These are phyloP conservation scores for Saturnispora silvae DNA, from an alignment of 805 yeast genomes.

Conservation along the genomic window DNA sequence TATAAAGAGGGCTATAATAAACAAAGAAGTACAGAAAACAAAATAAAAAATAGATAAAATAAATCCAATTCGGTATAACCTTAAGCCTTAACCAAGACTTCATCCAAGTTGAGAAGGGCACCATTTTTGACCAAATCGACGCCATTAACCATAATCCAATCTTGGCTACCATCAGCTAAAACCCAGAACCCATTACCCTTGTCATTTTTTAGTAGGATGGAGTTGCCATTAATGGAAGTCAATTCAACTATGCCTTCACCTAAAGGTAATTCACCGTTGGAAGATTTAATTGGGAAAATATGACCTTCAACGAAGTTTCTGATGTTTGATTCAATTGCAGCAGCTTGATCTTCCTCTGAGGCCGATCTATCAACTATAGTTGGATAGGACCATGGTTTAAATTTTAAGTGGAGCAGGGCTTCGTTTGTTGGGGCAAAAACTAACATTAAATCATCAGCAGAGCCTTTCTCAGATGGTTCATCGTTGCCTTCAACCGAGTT, in stretches of 20 bases:
- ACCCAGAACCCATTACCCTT: slow-evolving; percentile 6
- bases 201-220: slow-evolving; percentile 26
- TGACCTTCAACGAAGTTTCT: slow-evolving; percentile 54
- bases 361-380: slow-evolving; percentile 28
- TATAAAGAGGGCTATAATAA: background rate
- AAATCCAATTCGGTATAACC: background rate
- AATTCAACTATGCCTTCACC: slow-evolving; percentile 20
- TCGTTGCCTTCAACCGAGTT: background rate
- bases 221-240: slow-evolving; percentile 26
- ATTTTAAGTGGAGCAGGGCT: slow-evolving; percentile 39
- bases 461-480: background rate
- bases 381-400: slow-evolving; percentile 84
- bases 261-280: slow-evolving; percentile 5
- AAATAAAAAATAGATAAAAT: background rate
- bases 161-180: slow-evolving; percentile 24
- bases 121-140: slow-evolving; percentile 35
- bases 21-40: background rate
- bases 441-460: slow-evolving; percentile 26
- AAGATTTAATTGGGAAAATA: slow-evolving; percentile 30
- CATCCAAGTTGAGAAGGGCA: slow-evolving; percentile 32
- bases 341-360: slow-evolving; percentile 31
- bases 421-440: slow-evolving; percentile 64
- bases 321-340: slow-evolving; percentile 40
- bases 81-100: slow-evolving; percentile 4
- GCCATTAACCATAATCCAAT: slow-evolving; percentile 27